Evolutionary conservation across 2,329 filamentous ascomycete species (phyloP), one percentile per base, ranked within the genome.

Genomic region (Hirsutella rhossiliensis): DNA sequence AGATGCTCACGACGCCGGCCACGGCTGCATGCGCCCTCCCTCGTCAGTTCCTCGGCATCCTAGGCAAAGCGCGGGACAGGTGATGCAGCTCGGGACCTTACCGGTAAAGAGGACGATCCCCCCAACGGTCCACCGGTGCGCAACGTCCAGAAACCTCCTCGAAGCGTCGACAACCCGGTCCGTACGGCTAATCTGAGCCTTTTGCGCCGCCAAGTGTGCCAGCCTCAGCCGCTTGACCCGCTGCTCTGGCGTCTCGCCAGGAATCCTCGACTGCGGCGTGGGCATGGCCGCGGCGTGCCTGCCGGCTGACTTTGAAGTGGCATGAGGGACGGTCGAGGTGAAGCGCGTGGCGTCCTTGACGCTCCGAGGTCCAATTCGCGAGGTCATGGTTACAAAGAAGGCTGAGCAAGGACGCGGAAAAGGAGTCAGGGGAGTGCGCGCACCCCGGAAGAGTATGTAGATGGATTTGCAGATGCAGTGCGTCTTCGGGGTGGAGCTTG

Each of bases 271-370:
- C 46, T 55, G 53, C 48, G 57, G 48, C 45, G 52, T 50, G 45
- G 54, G 45, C 20, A 51, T 43, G 43, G 49, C 48, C 34, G 60
- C 56, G 43, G 62, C 55, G 27, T 65, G 61, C 43, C 59, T 62
- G 44, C 60, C 62, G 48, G 56, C 56, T 37, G 72, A 62, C 60
- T 84, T 84, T 52, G 78, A 77, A 51, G 74, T 73, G 54, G 83
- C 84, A 65, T 87, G 84, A 43, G 67, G 66, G 46, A 67, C 66
- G 46, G 65, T 68, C 45, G 66, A 68, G 31, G 66, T 69, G 60
- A 69, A 92, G 59, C 84, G 81, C 56, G 86, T 92, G 52, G 86
- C 85, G 62, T 89, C 85, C 55, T 77, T 78, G 60, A 84, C 80
- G 65, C 78, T 85, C 59, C 83, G 81, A 48, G 82, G 73, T 51